Evolutionary conservation across 352 stramenopile species (phyloP), one percentile per base, ranked within the genome.

Genomic region (Globisporangium okanoganense): DNA sequence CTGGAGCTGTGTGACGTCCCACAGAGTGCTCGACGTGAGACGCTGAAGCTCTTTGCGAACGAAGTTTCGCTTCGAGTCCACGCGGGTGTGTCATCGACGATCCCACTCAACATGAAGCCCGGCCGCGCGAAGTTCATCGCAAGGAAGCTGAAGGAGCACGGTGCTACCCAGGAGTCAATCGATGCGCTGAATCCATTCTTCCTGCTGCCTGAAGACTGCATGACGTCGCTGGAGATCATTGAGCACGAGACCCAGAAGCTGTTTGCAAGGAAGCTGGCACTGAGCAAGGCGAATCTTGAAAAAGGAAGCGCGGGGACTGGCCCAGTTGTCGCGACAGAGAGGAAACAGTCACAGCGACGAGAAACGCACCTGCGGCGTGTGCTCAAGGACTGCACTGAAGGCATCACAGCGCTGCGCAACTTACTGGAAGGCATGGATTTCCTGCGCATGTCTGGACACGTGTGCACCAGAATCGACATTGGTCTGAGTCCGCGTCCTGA

Each of bases 161-260:
- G 75, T 2, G 71, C 85, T 3, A 56, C 79, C 10, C 53, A 76
- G 38, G 75, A 70, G 2, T 58, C 70, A 0, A 72, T 90, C 6
- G 87, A 94, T 10, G 67, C 76, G 1, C 67, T 92, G 20, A 78
- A 88, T 18, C 76, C 80, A 3, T 94, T 95, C 61, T 92, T 95
- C 60, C 45, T 83, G 44, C 56, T 95, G 5, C 87, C 87, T 4
- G 79, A 84, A 33, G 79, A 92, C 49, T 77, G 70, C 9, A 27
- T 76, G 9, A 82, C 73, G 24, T 81, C 82, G 12, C 70, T 94
- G 0, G 77, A 88, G 36, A 73, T 79, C 29, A 75, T 93, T 20
- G 82, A 93, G 52, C 66, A 75, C 33, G 81, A 93, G 48, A 61
- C 90, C 5, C 69, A 88, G 51, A 85, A 79, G 24, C 63, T 91